Evolutionary conservation across 345 rosid genomes (phyloP).

Genomic region (Murraya koenigii): DNA sequence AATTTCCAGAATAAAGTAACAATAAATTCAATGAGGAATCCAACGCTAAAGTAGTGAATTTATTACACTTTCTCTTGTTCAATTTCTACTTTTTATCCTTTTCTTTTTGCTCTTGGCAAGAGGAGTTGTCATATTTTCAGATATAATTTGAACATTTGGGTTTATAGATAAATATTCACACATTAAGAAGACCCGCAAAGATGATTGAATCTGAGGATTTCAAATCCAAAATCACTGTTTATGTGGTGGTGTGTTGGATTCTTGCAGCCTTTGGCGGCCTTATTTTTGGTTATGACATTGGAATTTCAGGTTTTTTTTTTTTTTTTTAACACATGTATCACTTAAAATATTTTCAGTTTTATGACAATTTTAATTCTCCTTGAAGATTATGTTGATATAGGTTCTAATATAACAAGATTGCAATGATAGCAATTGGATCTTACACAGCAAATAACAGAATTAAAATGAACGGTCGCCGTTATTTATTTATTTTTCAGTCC

Average conservation of each 20-base stretch:
- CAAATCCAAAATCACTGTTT: conserved; percentile 29
- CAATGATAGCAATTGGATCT: neutral
- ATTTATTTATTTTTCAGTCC: neutral
- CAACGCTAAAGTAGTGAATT: neutral
- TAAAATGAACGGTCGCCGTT: neutral
- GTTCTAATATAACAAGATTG: neutral
- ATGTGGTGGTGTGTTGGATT: conserved; percentile 37
- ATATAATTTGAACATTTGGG: neutral
- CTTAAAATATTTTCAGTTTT: neutral
- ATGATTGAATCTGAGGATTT: conserved; percentile 9
- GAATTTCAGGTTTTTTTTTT: conserved; percentile 41
- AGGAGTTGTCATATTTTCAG: neutral
- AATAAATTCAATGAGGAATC: neutral
- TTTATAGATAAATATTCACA: neutral
- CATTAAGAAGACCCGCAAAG: neutral
- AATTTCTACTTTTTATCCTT: neutral
- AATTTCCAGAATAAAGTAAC: neutral
- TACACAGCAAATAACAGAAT: neutral
- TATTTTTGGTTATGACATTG: conserved; percentile 64
- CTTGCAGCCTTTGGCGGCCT: conserved; percentile 56
- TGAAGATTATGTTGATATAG: neutral
- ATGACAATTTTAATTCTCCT: neutral
- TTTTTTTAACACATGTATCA: neutral
- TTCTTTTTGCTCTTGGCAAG: neutral
- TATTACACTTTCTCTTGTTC: neutral